phyloP scores from a whole-genome alignment of 1,284 basidiomycete species.

The Golubevia sp. region DNA sequence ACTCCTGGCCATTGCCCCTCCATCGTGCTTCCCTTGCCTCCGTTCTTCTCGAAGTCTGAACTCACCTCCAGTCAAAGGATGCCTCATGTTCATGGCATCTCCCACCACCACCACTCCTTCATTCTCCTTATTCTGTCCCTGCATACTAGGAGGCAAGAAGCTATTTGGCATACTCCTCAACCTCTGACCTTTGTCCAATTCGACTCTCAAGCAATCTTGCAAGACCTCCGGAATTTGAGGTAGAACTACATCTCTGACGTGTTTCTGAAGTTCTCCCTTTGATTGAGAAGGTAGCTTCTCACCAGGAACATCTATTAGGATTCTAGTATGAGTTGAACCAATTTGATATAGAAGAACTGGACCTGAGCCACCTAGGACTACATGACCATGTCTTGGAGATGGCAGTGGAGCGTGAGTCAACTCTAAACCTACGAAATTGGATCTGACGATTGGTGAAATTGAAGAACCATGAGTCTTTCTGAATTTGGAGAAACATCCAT shows the following conservation, averaged over 20 bases:
- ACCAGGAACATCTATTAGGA: slow-evolving; percentile 87
- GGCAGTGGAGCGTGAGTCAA: slow-evolving; percentile 77
- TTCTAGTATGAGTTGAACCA: slow-evolving; percentile 75
- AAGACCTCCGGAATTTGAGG: slow-evolving; percentile 48
- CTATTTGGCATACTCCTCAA: slow-evolving; percentile 90
- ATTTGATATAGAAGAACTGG: slow-evolving; percentile 91
- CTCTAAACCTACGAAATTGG: slow-evolving; percentile 81
- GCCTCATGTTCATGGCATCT: slow-evolving; percentile 99
- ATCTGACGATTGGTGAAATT: slow-evolving; percentile 67
- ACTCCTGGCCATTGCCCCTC: too few species aligned
- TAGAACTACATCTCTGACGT: slow-evolving; percentile 41
- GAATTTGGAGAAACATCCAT: slow-evolving; percentile 93
- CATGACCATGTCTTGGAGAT: slow-evolving; percentile 83
- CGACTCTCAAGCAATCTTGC: slow-evolving; percentile 29
- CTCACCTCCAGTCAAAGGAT: slow-evolving; percentile 85
- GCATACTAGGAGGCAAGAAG: slow-evolving; percentile 83
- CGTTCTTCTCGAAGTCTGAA: too few species aligned
- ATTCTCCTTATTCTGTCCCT: slow-evolving; percentile 68
- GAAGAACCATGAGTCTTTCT: slow-evolving; percentile 66
- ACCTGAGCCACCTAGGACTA: slow-evolving; percentile 73
- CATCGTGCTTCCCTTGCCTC: too few species aligned
- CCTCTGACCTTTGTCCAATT: slow-evolving; percentile 39
- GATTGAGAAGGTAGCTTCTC: slow-evolving; percentile 72
- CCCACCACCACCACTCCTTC: slow-evolving; percentile 85
- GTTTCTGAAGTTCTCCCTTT: slow-evolving; percentile 68